Conservation (phyloP, 1,284 basidiomycete genomes). For the Ceraceosorus bombacis region DNA sequence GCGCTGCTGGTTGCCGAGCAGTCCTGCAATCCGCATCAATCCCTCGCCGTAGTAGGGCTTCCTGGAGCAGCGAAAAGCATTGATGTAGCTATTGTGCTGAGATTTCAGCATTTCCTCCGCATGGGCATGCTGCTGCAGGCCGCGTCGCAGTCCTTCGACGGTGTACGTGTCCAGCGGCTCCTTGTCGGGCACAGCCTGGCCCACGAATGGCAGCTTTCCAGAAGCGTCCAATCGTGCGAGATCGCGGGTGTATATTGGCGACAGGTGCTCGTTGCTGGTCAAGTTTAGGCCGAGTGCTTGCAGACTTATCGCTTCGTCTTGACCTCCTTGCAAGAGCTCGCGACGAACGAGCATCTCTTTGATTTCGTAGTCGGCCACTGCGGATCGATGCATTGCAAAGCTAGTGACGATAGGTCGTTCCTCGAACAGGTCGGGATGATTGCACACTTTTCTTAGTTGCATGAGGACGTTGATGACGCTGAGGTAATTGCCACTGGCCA, state of each 20-base stretch:
- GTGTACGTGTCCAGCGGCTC: conserved; percentile 62
- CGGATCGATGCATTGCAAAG: conserved; percentile 75
- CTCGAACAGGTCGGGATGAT: conserved; percentile 92
- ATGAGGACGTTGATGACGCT: conserved; percentile 90
- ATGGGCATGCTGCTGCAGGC: conserved; percentile 58
- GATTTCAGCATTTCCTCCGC: conserved; percentile 59
- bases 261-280: conserved; percentile 56
- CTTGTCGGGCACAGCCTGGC: conserved; percentile 58
- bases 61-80: conserved; percentile 63
- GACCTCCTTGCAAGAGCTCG: conserved; percentile 56
- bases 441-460: conserved; percentile 72
- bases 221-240: conserved; percentile 65
- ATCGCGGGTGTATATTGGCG: conserved; percentile 57
- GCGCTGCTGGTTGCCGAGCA: conserved; percentile 11
- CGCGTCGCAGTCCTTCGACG: conserved; percentile 63
- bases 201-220: conserved; percentile 58
- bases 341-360: conserved; percentile 76
- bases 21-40: conserved; percentile 19
- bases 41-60: conserved; percentile 59
- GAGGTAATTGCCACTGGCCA: conserved; percentile 73
- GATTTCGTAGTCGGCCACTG: conserved; percentile 76
- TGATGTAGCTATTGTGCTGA: conserved; percentile 66
- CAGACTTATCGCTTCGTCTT: conserved; percentile 56
- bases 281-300: conserved; percentile 58
- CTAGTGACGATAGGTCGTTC: conserved; percentile 87